Evolutionary conservation across 208 protist species (phyloP).

Genomic region (Wallacemonas sp.): DNA sequence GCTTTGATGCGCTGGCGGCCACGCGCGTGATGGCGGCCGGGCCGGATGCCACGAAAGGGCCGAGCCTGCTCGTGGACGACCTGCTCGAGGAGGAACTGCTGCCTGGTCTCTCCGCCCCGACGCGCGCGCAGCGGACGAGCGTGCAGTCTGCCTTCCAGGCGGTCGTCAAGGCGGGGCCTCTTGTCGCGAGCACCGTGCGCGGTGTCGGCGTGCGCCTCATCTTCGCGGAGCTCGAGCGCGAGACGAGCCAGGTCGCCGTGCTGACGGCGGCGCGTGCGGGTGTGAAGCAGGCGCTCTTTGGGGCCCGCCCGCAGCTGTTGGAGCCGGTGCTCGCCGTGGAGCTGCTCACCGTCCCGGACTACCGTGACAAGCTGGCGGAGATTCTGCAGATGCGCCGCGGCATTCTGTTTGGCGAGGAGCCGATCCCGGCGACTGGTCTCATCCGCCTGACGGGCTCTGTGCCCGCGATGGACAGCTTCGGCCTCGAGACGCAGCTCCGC

Average conservation of each 20-base stretch:
- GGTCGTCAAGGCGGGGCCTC: conserved; percentile 91
- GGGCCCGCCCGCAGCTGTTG: conserved; percentile 96
- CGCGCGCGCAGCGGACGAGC: background rate
- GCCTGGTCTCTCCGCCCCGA: conserved; percentile 28
- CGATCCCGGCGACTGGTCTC: conserved; percentile 97
- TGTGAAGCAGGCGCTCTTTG: conserved; percentile 95
- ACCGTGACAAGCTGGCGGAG: conserved; percentile 78
- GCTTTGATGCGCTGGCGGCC: conserved; percentile 96
- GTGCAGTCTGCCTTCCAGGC: conserved; percentile 61
- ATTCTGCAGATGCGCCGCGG: conserved; percentile 93
- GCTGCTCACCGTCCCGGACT: conserved; percentile 91
- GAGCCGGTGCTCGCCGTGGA: conserved; percentile 98
- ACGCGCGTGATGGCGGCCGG: conserved; percentile 95
- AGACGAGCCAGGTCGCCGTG: conserved; percentile 47
- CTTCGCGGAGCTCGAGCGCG: conserved; percentile 47
- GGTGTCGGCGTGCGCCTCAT: conserved; percentile 58
- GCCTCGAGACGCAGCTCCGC: conserved; percentile 99
- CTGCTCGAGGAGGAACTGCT: conserved; percentile 75
- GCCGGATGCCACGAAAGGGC: conserved; percentile 81
- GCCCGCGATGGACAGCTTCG: conserved; percentile 99
- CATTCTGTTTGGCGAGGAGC: conserved; percentile 85
- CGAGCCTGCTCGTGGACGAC: conserved; percentile 98
- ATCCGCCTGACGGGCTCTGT: conserved; percentile 94
- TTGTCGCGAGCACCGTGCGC: conserved; percentile 96
- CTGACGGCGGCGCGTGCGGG: conserved; percentile 91